These are phyloP conservation scores for Wickerhamiella lipophila DNA, from an alignment of 805 yeast genomes.

Conservation along the genomic window DNA sequence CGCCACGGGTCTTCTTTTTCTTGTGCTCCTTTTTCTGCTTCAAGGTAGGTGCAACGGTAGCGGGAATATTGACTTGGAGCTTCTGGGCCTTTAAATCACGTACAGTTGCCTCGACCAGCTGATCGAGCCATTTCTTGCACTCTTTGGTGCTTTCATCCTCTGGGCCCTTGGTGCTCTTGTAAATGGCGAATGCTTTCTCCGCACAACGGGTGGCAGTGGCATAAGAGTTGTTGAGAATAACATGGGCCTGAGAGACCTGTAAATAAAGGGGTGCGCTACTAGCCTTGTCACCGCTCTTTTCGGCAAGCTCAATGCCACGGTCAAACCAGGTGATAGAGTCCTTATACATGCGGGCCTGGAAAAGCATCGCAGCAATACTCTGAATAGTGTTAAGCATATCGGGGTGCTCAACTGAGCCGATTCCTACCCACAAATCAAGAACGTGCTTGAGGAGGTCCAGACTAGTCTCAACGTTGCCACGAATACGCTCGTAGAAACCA, in stretches of 20 bases:
- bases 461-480: constrained; percentile 47
- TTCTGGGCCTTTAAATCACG: constrained; percentile 21
- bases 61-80: neutral
- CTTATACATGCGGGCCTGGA: constrained; percentile 36
- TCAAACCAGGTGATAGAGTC: constrained; percentile 43
- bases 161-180: constrained; percentile 49
- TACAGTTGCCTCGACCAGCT: constrained; percentile 40
- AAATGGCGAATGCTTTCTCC: constrained; percentile 43
- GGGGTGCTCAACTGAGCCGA: constrained; percentile 58
- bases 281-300: constrained; percentile 43
- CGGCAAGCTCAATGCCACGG: constrained; percentile 41
- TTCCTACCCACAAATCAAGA: constrained; percentile 41
- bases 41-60: constrained; percentile 2
- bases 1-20: constrained; percentile 44
- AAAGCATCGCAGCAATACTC: constrained; percentile 48
- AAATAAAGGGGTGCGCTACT: constrained; percentile 54
- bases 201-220: constrained; percentile 45
- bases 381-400: constrained; percentile 50
- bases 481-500: constrained; percentile 55
- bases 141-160: constrained; percentile 57
- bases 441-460: constrained; percentile 51
- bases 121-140: constrained; percentile 49
- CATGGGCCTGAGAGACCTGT: constrained; percentile 53
- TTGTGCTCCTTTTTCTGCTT: constrained; percentile 25
- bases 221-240: constrained; percentile 39